Evolutionary conservation across 2,329 filamentous ascomycete species (phyloP).

Genomic region (Verticillium isaacii): DNA sequence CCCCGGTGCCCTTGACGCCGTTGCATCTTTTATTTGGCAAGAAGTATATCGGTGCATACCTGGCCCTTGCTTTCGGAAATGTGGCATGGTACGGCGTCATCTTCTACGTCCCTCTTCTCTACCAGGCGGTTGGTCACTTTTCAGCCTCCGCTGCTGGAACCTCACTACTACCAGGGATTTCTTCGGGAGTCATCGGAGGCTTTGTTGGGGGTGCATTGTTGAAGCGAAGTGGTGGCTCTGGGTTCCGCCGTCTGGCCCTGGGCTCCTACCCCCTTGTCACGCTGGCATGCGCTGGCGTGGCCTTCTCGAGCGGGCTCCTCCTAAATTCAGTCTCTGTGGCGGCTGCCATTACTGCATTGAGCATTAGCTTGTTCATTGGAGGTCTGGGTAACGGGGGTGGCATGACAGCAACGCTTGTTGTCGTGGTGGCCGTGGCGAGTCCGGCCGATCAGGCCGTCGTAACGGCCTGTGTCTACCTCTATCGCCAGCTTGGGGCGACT

Average conservation of each 20-base stretch:
- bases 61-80: background rate
- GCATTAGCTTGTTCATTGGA: background rate
- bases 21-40: background rate
- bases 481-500: background rate
- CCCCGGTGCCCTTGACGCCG: background rate
- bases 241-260: background rate
- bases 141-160: background rate
- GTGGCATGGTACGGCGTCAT: background rate
- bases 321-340: conserved; percentile 47
- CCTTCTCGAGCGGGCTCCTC: conserved; percentile 48
- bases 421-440: background rate
- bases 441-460: background rate
- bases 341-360: background rate
- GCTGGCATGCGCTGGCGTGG: conserved; percentile 23
- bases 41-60: background rate
- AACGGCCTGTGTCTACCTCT: background rate
- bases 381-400: background rate
- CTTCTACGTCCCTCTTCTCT: background rate
- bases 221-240: background rate
- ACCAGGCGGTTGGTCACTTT: background rate
- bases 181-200: background rate
- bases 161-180: background rate
- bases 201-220: background rate
- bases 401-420: background rate
- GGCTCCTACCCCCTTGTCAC: background rate